Evolutionary conservation across 78 protist genomes (phyloP).

Genomic region (Reticulomyxa filosa): DNA sequence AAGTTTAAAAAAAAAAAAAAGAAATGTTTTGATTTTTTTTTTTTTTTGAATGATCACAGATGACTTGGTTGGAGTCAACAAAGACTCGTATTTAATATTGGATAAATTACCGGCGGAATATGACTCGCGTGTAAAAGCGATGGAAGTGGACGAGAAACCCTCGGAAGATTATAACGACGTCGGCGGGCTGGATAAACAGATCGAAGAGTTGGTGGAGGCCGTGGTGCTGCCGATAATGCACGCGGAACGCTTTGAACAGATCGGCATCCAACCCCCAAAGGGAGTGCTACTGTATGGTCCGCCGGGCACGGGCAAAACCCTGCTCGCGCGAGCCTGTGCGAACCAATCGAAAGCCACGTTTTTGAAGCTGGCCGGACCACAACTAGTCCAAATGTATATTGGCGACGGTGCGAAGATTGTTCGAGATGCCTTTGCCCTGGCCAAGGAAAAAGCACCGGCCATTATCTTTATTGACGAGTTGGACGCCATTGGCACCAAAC

Average conservation of each 20-base stretch:
- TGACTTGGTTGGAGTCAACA: conserved; percentile 98
- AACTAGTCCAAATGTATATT: conserved; percentile 93
- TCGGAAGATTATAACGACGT: conserved; percentile 82
- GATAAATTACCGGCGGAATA: conserved; percentile 88
- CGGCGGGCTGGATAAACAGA: conserved; percentile 98
- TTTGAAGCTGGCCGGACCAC: conserved; percentile 95
- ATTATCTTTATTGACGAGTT: conserved; percentile 83
- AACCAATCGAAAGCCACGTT: conserved; percentile 85
- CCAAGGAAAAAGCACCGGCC: conserved; percentile 68
- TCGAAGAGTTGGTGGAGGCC: conserved; percentile 82
- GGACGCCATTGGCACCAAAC: conserved; percentile 96
- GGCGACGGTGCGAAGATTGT: conserved; percentile 99
- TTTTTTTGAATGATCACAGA: conserved; percentile 10
- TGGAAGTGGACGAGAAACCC: conserved; percentile 97
- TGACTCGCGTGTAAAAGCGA: conserved; percentile 94
- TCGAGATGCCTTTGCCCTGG: conserved; percentile 97
- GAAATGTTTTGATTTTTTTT: too few species aligned
- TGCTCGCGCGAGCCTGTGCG: conserved; percentile 96
- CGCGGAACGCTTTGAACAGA: conserved; percentile 57
- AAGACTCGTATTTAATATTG: conserved; percentile 83
- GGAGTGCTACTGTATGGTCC: conserved; percentile 79
- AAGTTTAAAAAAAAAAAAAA: too few species aligned
- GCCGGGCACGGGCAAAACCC: conserved; percentile 90
- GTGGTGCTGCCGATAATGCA: conserved; percentile 89
- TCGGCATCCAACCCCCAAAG: conserved; percentile 81